Percentiles rank a stretch among this genome's conserved stretches.
These are phyloP conservation scores for Venturiaceae sp. DNA, from an alignment of 2,329 filamentous ascomycete genomes.

Conservation along the genomic window DNA sequence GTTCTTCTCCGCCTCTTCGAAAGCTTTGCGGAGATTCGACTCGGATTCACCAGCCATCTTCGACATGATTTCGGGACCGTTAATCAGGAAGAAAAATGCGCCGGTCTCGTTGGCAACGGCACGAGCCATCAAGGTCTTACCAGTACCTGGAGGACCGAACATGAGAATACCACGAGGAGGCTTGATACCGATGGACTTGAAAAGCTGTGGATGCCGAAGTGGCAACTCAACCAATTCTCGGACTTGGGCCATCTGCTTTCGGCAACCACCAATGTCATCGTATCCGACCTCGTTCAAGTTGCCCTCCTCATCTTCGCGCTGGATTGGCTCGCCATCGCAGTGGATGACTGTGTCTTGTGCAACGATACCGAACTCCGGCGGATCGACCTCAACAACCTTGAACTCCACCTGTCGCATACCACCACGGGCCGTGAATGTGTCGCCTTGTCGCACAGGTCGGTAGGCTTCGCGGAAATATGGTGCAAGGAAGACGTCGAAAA, in stretches of 20 bases:
- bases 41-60: conserved; percentile 99
- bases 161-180: conserved; percentile 96
- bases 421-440: conserved; percentile 93
- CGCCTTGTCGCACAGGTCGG: conserved; percentile 91
- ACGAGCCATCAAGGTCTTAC: conserved; percentile 98
- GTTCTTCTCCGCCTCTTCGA: conserved; percentile 99
- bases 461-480: conserved; percentile 99
- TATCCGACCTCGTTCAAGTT: conserved; percentile 99
- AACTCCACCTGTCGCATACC: conserved; percentile 99
- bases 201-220: conserved; percentile 91
- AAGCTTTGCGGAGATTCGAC: conserved; percentile 96
- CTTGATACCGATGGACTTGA: conserved; percentile 99
- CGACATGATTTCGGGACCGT: conserved; percentile 98
- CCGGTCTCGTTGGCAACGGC: conserved; percentile 98
- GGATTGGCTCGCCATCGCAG: conserved; percentile 93
- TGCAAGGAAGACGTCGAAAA: conserved; percentile 98
- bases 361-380: conserved; percentile 96
- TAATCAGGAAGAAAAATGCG: conserved; percentile 99
- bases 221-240: conserved; percentile 97
- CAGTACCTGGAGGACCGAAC: conserved; percentile 88
- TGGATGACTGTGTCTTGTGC: conserved; percentile 98
- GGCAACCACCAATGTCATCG: conserved; percentile 97
- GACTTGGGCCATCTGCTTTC: conserved; percentile 99
- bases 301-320: conserved; percentile 97
- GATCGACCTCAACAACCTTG: conserved; percentile 98